These are phyloP conservation scores for Salvia rosmarinus DNA, from an alignment of 257 asterid genomes.

Conservation along the genomic window DNA sequence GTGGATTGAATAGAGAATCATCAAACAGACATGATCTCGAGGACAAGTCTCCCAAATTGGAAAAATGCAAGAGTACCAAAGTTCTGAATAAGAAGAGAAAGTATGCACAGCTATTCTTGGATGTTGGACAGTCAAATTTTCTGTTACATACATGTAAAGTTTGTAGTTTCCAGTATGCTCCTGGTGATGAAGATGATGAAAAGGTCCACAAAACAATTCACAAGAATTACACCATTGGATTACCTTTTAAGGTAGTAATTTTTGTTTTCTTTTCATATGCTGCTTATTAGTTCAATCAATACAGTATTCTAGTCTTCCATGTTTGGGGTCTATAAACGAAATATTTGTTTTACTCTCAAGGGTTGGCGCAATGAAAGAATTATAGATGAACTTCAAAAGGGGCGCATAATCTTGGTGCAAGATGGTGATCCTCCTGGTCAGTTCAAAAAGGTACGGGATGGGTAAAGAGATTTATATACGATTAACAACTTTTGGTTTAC, in stretches of 20 bases:
- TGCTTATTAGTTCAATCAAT: constrained; percentile 15
- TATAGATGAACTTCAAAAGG: constrained; percentile 45
- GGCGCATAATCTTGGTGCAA: constrained; percentile 69
- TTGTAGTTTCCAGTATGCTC: constrained; percentile 70
- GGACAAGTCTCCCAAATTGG: constrained; percentile 35
- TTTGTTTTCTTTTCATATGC: neutral
- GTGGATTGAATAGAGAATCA: constrained; percentile 33
- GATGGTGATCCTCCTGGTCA: constrained; percentile 65
- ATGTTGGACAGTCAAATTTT: constrained; percentile 82
- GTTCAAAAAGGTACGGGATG: constrained; percentile 60
- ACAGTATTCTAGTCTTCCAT: constrained; percentile 20
- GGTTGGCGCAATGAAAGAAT: constrained; percentile 76
- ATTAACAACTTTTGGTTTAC: neutral
- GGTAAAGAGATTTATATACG: constrained; percentile 10
- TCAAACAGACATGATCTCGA: constrained; percentile 29
- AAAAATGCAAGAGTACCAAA: constrained; percentile 37
- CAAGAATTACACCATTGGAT: constrained; percentile 72
- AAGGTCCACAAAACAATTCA: constrained; percentile 75
- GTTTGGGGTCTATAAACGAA: neutral
- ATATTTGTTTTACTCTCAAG: constrained; percentile 42
- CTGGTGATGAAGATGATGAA: constrained; percentile 73
- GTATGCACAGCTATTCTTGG: constrained; percentile 72
- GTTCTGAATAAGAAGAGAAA: constrained; percentile 69
- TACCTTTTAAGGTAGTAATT: constrained; percentile 65
- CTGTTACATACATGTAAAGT: constrained; percentile 56